Evolutionary conservation across 2,329 filamentous ascomycete genomes (phyloP).

Genomic region (Fusarium longipes): DNA sequence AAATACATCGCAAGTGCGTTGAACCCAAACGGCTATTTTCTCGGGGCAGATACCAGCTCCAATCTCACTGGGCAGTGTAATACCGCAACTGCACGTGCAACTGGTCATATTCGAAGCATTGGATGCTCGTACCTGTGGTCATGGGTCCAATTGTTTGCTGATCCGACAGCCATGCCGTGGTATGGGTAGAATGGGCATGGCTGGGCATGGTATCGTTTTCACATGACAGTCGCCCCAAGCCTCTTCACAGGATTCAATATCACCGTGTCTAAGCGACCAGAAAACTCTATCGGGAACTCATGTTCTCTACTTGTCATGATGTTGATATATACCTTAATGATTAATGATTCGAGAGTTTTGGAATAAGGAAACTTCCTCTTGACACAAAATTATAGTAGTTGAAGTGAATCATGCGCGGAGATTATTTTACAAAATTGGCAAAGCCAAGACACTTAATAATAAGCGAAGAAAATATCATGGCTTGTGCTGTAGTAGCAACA

Average conservation of each 20-base stretch:
- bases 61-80: not conserved
- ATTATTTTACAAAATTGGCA: not conserved
- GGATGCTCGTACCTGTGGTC: too few species aligned
- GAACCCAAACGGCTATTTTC: not conserved
- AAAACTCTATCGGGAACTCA: not conserved
- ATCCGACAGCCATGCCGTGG: not conserved
- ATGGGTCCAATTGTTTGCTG: too few species aligned
- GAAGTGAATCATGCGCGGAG: slow-evolving; percentile 10
- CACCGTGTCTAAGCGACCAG: not conserved
- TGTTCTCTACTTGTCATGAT: not conserved
- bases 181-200: not conserved
- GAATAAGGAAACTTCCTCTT: not conserved
- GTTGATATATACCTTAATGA: not conserved
- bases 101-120: not conserved
- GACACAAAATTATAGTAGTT: not conserved
- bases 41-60: not conserved
- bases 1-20: too few species aligned
- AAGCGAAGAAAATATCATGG: not conserved
- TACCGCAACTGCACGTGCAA: not conserved
- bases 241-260: not conserved
- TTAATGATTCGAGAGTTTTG: not conserved
- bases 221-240: not conserved
- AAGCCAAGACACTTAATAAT: slow-evolving; percentile 9
- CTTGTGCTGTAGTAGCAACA: not conserved
- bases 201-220: not conserved